Conservation (phyloP, 768 basidiomycete species). For the Mycena vitilis region DNA sequence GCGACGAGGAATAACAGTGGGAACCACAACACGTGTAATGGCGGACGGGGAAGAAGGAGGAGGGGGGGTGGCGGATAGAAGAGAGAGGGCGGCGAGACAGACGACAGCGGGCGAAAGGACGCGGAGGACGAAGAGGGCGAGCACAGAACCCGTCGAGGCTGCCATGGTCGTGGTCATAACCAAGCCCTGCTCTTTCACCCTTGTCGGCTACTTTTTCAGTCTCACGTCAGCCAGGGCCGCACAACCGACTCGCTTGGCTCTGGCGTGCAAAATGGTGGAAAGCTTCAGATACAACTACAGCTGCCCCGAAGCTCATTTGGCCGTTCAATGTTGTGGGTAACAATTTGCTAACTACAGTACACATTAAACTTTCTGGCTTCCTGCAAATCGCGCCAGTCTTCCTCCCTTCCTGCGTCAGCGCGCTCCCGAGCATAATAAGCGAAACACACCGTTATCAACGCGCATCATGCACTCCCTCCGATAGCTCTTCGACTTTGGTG, state of each 20-base stretch:
- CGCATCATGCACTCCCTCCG: conserved; percentile 44
- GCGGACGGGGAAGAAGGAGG: conserved; percentile 62
- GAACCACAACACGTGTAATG: conserved; percentile 84
- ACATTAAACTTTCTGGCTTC: no score
- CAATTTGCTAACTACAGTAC: no score
- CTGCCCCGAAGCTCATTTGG: no score
- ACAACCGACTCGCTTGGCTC: no score
- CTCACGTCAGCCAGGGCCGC: not conserved
- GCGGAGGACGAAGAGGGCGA: conserved; percentile 67
- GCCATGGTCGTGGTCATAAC: conserved; percentile 42
- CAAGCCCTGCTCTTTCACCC: not conserved
- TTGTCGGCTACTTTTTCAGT: not conserved
- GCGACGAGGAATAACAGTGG: conserved; percentile 78
- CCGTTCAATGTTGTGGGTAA: no score
- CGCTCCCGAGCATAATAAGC: no score
- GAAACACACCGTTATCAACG: not conserved
- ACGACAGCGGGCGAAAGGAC: conserved; percentile 77
- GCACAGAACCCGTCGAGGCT: conserved; percentile 1
- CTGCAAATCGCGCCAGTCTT: no score
- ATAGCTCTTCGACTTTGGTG: conserved; percentile 65
- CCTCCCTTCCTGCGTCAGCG: no score
- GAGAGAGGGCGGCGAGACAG: conserved; percentile 69
- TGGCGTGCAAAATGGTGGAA: no score
- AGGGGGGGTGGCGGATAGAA: conserved; percentile 60
- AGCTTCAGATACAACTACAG: no score